phyloP scores from a whole-genome alignment of 805 yeast species.

The Kazachstania bromeliacearum region DNA sequence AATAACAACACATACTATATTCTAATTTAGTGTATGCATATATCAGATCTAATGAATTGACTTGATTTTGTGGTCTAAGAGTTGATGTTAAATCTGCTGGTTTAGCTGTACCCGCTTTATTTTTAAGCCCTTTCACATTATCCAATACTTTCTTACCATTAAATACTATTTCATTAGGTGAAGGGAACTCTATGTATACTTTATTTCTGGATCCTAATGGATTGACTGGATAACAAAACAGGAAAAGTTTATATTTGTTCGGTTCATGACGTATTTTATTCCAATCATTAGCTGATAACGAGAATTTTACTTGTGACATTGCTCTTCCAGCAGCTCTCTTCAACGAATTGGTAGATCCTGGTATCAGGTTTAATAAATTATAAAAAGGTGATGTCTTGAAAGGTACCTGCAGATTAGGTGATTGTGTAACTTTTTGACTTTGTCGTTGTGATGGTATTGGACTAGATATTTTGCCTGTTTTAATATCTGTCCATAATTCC shows the following conservation, averaged over 20 bases:
- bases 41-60: constrained; percentile 39
- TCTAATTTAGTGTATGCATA: constrained; percentile 47
- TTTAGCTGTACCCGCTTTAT: constrained; percentile 62
- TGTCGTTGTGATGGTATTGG: neutral
- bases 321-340: constrained; percentile 37
- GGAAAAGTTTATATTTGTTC: constrained; percentile 33
- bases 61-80: constrained; percentile 19
- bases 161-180: constrained; percentile 53
- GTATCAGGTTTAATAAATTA: constrained; percentile 39
- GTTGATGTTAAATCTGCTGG: constrained; percentile 67
- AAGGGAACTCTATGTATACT: constrained; percentile 63
- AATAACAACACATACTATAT: constrained; percentile 42
- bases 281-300: constrained; percentile 36
- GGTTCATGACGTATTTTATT: constrained; percentile 26
- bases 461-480: constrained; percentile 5
- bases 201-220: constrained; percentile 38
- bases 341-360: constrained; percentile 33
- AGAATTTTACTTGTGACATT: constrained; percentile 35
- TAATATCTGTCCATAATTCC: constrained; percentile 17
- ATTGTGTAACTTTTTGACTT: neutral
- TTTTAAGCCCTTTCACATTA: constrained; percentile 64
- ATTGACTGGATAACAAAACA: constrained; percentile 46
- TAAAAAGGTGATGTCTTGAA: constrained; percentile 43
- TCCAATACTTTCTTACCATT: constrained; percentile 43
- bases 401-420: constrained; percentile 2